A percentile compares a stretch with the other conserved stretches of the same genome.
Evolutionary conservation across 768 basidiomycete species (phyloP).

Genomic region (Cystobasidiopsis lactophilus): DNA sequence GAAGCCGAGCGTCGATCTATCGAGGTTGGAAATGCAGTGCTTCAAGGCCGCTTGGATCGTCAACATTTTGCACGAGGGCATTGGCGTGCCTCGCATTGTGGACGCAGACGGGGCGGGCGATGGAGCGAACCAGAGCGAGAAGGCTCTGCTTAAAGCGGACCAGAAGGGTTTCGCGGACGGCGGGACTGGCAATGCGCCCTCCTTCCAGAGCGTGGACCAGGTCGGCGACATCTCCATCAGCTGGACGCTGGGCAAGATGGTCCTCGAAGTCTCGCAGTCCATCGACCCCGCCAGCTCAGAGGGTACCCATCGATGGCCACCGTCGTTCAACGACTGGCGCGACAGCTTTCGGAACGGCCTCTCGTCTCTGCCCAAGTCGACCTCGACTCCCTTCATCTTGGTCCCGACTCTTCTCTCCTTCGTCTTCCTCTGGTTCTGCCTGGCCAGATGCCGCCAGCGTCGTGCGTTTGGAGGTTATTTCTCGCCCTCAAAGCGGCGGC

Average conservation of each 20-base stretch:
- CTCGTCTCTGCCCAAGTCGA: too few relatives aligned
- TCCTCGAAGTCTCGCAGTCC: conserved; percentile 52
- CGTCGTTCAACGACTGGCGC: too few relatives aligned
- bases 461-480: neutral
- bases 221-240: conserved; percentile 81
- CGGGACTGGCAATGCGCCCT: conserved; percentile 28
- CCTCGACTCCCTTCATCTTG: neutral
- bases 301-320: too few relatives aligned
- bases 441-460: neutral
- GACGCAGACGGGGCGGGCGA: conserved; percentile 52
- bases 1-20: conserved; percentile 51
- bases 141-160: conserved; percentile 51
- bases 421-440: neutral
- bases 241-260: conserved; percentile 99
- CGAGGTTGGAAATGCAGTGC: conserved; percentile 85
- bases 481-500: neutral
- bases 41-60: conserved; percentile 99
- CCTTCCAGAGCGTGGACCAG: conserved; percentile 84
- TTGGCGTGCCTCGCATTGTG: conserved; percentile 73
- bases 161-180: conserved; percentile 46
- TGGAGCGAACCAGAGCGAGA: conserved; percentile 29
- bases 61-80: conserved; percentile 85
- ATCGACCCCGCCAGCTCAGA: neutral
- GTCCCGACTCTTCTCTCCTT: neutral
- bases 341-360: neutral